phyloP scores from a whole-genome alignment of 148 eudicot genomes.

The Diospyros kaki region DNA sequence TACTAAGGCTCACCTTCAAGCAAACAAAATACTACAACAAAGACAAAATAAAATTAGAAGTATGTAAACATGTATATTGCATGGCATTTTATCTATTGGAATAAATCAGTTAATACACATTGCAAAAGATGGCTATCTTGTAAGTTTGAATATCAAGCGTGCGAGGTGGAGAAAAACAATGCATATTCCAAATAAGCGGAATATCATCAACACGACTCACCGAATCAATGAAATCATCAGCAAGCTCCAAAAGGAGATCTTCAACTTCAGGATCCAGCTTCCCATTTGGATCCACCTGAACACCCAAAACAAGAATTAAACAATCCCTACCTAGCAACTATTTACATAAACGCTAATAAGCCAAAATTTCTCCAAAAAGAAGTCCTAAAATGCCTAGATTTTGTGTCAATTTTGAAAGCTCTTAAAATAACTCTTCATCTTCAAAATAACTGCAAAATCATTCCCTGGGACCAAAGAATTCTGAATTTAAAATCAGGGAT shows the following conservation, averaged over 20 bases:
- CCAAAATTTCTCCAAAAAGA: slow-evolving; percentile 4
- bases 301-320: slow-evolving; percentile 8
- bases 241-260: slow-evolving; percentile 70
- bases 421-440: neutral
- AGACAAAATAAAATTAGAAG: no score
- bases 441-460: neutral
- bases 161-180: slow-evolving; percentile 4
- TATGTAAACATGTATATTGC: no score
- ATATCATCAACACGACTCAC: slow-evolving; percentile 38
- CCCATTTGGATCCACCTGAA: slow-evolving; percentile 69
- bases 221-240: slow-evolving; percentile 86
- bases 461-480: neutral
- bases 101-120: no score
- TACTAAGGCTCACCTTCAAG: no score
- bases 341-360: neutral
- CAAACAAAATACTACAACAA: no score
- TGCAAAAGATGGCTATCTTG: no score
- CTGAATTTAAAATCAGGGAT: neutral
- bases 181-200: neutral
- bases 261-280: slow-evolving; percentile 83
- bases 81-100: no score
- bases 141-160: neutral
- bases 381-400: neutral
- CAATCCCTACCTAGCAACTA: neutral
- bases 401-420: neutral